phyloP scores from a whole-genome alignment of 73 alveolate genomes.

The Stentor coeruleus region DNA sequence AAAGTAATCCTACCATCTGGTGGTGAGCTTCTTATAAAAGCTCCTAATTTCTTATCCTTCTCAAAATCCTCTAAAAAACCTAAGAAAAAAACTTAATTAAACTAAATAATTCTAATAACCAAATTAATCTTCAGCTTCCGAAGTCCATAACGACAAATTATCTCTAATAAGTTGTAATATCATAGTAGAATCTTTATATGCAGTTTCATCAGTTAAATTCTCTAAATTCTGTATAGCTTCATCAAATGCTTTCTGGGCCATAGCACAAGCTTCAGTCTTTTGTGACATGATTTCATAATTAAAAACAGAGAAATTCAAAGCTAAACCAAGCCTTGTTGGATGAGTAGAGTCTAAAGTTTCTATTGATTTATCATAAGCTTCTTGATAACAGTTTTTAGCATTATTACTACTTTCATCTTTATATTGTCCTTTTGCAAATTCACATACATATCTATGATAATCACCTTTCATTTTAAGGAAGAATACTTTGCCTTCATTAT shows the following conservation, averaged over 20 bases:
- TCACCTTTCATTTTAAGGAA: slow-evolving; percentile 74
- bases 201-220: slow-evolving; percentile 51
- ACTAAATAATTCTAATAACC: too few relatives aligned
- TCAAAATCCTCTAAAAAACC: too few relatives aligned
- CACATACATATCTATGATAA: slow-evolving; percentile 67
- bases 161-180: slow-evolving; percentile 56
- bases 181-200: slow-evolving; percentile 47
- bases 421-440: slow-evolving; percentile 54
- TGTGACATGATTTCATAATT: slow-evolving; percentile 61
- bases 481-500: slow-evolving; percentile 64
- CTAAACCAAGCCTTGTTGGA: slow-evolving; percentile 62
- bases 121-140: too few relatives aligned
- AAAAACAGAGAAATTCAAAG: slow-evolving; percentile 61
- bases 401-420: slow-evolving; percentile 54
- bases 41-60: too few relatives aligned
- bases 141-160: slow-evolving; percentile 69
- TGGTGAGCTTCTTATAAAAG: too few relatives aligned
- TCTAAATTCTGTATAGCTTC: slow-evolving; percentile 49
- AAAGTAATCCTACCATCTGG: too few relatives aligned
- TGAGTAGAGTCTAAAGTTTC: slow-evolving; percentile 47
- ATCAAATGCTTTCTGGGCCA: slow-evolving; percentile 55
- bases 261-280: slow-evolving; percentile 51
- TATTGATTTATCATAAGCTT: slow-evolving; percentile 52
- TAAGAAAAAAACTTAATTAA: too few relatives aligned
- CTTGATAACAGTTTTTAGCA: too few relatives aligned